A percentile compares a stretch with the other conserved stretches of the same genome.
Conservation (phyloP, 345 rosid species). For the Hibiscus trionum region DNA sequence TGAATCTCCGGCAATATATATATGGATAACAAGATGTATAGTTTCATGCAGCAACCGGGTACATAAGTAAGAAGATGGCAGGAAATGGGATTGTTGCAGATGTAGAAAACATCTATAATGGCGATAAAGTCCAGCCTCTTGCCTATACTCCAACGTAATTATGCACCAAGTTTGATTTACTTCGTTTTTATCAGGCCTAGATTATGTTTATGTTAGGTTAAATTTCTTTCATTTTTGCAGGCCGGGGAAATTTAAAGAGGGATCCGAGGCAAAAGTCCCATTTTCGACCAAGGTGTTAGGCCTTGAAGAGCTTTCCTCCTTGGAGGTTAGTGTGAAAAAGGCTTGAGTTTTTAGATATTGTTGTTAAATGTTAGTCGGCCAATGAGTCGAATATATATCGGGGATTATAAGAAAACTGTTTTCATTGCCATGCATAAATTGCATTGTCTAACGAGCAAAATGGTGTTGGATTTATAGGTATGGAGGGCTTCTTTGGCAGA, state of each 20-base stretch:
- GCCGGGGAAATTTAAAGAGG: background rate
- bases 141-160: constrained; percentile 6
- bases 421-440: background rate
- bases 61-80: background rate
- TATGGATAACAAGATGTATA: background rate
- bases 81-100: constrained; percentile 7
- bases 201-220: background rate
- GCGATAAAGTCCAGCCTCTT: constrained; percentile 3
- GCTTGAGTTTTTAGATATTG: background rate
- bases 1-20: background rate
- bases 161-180: background rate
- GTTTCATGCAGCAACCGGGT: background rate
- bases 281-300: background rate
- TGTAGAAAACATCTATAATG: background rate
- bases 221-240: constrained; percentile 4
- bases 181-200: background rate
- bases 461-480: constrained; percentile 27
- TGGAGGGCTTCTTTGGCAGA: constrained; percentile 47
- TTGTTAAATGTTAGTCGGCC: background rate
- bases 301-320: constrained; percentile 9
- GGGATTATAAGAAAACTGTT: too few species aligned
- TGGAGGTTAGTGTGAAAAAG: background rate
- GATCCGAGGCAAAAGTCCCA: background rate
- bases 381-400: too few species aligned
- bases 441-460: background rate